phyloP scores from a whole-genome alignment of 1,284 basidiomycete genomes.

The Bjerkandera adusta region DNA sequence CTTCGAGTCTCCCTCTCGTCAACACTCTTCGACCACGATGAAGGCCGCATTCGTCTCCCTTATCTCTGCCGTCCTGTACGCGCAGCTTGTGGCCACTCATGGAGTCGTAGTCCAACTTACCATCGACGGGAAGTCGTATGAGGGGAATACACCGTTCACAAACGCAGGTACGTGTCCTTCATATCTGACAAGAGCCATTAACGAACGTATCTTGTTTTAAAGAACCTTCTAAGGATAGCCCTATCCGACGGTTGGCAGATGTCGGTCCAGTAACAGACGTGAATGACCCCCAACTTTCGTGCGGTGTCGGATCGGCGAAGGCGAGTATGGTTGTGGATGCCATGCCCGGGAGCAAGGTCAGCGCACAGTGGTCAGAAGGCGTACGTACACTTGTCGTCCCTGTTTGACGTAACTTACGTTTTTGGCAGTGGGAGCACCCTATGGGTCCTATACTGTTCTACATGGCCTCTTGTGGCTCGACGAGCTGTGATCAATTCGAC shows the following conservation, averaged over 20 bases:
- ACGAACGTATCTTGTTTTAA: no score
- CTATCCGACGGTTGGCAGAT: conserved; percentile 1
- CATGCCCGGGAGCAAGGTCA: conserved; percentile 51
- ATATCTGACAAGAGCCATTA: no score
- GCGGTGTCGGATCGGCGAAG: conserved; percentile 51
- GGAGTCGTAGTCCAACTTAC: background rate
- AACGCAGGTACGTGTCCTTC: no score
- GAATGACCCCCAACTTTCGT: conserved; percentile 55
- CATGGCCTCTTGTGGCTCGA: background rate
- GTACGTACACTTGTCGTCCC: conserved; percentile 15
- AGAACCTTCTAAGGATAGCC: no score
- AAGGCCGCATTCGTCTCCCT: no score
- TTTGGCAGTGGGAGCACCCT: background rate
- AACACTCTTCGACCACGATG: no score
- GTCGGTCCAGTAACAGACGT: conserved; percentile 1
- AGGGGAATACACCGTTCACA: background rate
- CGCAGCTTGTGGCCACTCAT: no score
- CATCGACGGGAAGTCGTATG: conserved; percentile 1
- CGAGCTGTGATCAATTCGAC: background rate
- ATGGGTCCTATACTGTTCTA: background rate
- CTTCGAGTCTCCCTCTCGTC: no score
- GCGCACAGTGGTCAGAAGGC: conserved; percentile 63
- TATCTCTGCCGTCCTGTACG: no score
- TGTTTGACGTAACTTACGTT: background rate
- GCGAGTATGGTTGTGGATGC: conserved; percentile 53